Base-by-base conservation (phyloP, 2,329 filamentous ascomycete species). In the Arthrobotrys conoides region DNA sequence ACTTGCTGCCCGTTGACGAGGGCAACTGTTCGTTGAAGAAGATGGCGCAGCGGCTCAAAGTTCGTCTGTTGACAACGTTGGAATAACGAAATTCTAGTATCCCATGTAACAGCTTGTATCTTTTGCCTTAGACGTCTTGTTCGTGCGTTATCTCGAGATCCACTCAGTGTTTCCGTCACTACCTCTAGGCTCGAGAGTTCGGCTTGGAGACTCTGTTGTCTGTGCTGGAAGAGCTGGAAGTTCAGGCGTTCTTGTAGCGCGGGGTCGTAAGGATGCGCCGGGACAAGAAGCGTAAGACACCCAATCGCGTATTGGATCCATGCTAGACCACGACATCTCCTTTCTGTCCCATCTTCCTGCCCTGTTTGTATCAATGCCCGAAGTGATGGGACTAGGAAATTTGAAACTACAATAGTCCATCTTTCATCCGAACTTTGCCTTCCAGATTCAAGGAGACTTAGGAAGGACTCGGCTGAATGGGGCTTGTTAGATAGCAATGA, bases 231-330 rank as follows among this genome's bases (percentile, higher is more conserved):
- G 12, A 72, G 18, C 12, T 78, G 20, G 53, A 72, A 59, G n/a
- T 55, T 48, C 8, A 78, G 24, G 12, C 48, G 38, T 27, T 71
- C 75, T 44, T 72, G 63, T 10, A 78, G 64, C 3, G 90, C 90
- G 0, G 96, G 96, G 83, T 99, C 96, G 82, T 95, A 96, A 2
- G 92, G 88, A 81, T 91, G 91, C 83, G 97, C 91, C 0, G 96
- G 94, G 1, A 98, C 90, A 82, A 95, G 97, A 1, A 97, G 87
- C 79, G 89, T 89, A 59, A 98, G 87, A 46, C 91, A 89, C 16
- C 91, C 91, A 20, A 94, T 85, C 0, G 93, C 91, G 77, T 97
- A 90, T 64, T 91, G 87, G 30, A 94, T 87, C 90, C 94, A 96
- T 4, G 92, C 91, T 22, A 91, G 84, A 20, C 89, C 88, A 20